These are phyloP conservation scores for Polyporus arcularius DNA, from an alignment of 768 basidiomycete species.

Conservation along the genomic window DNA sequence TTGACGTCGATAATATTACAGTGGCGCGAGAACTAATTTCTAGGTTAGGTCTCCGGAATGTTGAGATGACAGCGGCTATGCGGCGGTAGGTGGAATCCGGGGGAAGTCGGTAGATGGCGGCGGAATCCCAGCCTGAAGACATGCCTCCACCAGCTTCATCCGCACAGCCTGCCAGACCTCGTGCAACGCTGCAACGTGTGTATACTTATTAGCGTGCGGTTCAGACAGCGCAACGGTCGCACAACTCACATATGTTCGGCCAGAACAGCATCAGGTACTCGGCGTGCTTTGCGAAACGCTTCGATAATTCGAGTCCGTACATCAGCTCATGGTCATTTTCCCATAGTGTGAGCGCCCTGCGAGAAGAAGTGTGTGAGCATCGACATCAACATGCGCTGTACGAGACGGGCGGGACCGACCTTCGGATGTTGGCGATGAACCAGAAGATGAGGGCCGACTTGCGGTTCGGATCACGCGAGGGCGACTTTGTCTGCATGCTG, in stretches of 20 bases:
- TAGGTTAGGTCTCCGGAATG: no score
- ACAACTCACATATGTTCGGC: constrained; percentile 59
- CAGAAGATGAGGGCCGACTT: constrained; percentile 17
- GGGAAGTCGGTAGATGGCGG: no score
- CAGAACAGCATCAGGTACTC: constrained; percentile 64
- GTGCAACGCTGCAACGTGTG: no score
- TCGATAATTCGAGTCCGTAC: constrained; percentile 62
- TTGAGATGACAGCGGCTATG: no score
- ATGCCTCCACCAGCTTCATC: no score
- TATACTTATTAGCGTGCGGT: no score
- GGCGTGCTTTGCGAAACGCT: constrained; percentile 54
- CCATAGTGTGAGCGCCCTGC: constrained; percentile 60
- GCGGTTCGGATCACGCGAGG: constrained; percentile 4
- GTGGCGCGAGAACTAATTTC: no score
- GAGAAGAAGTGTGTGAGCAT: neutral
- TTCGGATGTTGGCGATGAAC: constrained; percentile 12
- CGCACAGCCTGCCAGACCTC: no score
- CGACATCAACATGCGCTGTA: neutral
- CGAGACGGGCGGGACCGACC: constrained; percentile 2
- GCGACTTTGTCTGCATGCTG: neutral
- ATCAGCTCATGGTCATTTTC: constrained; percentile 56
- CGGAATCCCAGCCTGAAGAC: no score
- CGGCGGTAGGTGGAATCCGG: neutral
- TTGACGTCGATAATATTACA: no score
- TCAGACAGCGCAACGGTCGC: no score